Conservation (phyloP, 1,284 basidiomycete genomes). For the Puccinia hordei region DNA sequence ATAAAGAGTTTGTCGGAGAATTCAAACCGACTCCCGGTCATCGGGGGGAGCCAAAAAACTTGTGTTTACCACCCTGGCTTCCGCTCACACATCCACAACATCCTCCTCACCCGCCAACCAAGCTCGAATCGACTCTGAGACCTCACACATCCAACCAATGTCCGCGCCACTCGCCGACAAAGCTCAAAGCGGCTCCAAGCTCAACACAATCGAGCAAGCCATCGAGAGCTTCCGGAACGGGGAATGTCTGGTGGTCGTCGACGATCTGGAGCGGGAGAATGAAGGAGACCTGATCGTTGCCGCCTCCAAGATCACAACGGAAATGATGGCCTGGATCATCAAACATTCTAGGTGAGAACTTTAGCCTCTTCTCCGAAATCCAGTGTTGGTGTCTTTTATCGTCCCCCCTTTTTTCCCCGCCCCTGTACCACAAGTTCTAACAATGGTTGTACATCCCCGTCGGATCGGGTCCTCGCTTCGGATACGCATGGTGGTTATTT, state of each 20-base stretch:
- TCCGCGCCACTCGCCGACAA: background rate
- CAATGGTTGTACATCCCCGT: background rate
- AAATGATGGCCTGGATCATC: conserved; percentile 99
- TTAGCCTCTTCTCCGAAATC: background rate
- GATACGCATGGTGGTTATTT: conserved; percentile 16
- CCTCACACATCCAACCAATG: background rate
- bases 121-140: too few relatives aligned
- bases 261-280: conserved; percentile 89
- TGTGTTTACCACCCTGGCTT: too few relatives aligned
- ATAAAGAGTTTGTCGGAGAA: too few relatives aligned
- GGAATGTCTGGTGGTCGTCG: conserved; percentile 92
- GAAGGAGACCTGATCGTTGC: conserved; percentile 91
- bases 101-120: too few relatives aligned
- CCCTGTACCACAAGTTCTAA: background rate
- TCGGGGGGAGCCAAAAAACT: too few relatives aligned
- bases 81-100: too few relatives aligned
- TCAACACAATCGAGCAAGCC: conserved; percentile 77
- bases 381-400: background rate
- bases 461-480: background rate
- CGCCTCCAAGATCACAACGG: conserved; percentile 76
- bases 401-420: background rate
- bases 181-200: conserved; percentile 56
- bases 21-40: too few relatives aligned
- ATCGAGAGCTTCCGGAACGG: conserved; percentile 76
- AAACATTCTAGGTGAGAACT: conserved; percentile 77